Evolutionary conservation across 768 basidiomycete species (phyloP).

Genomic region (Candolleomyces aberdarensis): DNA sequence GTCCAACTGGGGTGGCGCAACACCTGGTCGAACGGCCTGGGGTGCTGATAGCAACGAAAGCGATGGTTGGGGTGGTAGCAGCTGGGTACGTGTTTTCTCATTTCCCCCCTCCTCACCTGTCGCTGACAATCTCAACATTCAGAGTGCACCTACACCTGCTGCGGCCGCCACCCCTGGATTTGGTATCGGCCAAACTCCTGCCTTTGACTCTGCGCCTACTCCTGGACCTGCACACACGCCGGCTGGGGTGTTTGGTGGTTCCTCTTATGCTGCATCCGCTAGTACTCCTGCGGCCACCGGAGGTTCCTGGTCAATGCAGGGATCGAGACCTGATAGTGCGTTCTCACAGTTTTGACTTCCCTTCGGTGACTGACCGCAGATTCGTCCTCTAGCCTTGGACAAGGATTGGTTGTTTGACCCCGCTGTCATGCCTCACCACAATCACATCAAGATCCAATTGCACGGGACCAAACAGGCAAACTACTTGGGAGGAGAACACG

Average conservation of each 20-base stretch:
- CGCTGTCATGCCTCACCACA: conserved; percentile 22
- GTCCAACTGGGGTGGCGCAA: conserved; percentile 43
- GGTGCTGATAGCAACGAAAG: conserved; percentile 29
- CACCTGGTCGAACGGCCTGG: conserved; percentile 33
- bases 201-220: conserved; percentile 31
- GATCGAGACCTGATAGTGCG: conserved; percentile 2
- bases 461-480: conserved; percentile 29
- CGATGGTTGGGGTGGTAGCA: conserved; percentile 5
- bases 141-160: conserved; percentile 55
- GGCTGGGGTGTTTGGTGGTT: not conserved
- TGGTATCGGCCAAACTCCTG: conserved; percentile 32
- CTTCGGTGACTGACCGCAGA: not conserved
- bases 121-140: not conserved
- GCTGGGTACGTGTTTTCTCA: conserved; percentile 17
- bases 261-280: not conserved
- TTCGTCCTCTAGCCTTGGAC: conserved; percentile 26
- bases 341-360: not conserved
- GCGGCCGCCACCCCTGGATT: conserved; percentile 42
- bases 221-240: conserved; percentile 31
- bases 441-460: conserved; percentile 38
- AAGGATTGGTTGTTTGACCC: conserved; percentile 42
- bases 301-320: not conserved
- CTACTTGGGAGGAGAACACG: conserved; percentile 36
- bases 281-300: conserved; percentile 5
- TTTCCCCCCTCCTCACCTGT: conserved; percentile 1